Evolutionary conservation across 306 rosid genomes (phyloP), one percentile per base, ranked within the genome.

Genomic region (Lathyrus sativus): DNA sequence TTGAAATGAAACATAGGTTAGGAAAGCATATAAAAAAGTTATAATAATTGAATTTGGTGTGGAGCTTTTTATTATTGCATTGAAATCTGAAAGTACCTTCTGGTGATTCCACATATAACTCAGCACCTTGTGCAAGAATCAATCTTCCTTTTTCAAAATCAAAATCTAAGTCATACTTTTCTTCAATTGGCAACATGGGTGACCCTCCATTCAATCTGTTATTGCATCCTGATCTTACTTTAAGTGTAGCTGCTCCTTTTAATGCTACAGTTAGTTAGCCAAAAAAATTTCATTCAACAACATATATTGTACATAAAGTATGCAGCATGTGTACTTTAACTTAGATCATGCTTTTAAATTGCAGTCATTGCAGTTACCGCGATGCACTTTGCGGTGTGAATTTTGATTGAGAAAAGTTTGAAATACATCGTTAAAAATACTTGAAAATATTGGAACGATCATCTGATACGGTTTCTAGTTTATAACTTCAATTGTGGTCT

Each of bases 241-340:
- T 87, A 2, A 95, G 84, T 51, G 92, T 88, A 3, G 84, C 81
- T 11, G 97, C 99, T 59, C 99, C 99, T 84, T 84, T 95, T 45
- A 95, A 49, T 58, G 99, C 99, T 91, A 61, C 66, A 81, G 26
- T 61, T 41, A 24, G n/a, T 43, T 28, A 22, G 62, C 49, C 58
- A 73, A 48, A 26, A 67, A 67, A 5, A 2, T 49, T 61, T 58
- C 42, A 62, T 5, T 71, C 38, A 57, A 3, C 67, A 55, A 71
- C 35, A 8, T 3, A 48, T 3, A 48, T 48, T 33, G 55, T 68
- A 28, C 61, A 75, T 31, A 38, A 35, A 50, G 33, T 13, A 43
- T 67, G 19, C 11, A 37, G 22, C 58, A 56, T 64, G 38, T 61
- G 38, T 55, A 55, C 61, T 55, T 55, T 15, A 12, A 55, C 37